phyloP scores from a whole-genome alignment of 495 filamentous ascomycete species.

The Neurospora sp. region DNA sequence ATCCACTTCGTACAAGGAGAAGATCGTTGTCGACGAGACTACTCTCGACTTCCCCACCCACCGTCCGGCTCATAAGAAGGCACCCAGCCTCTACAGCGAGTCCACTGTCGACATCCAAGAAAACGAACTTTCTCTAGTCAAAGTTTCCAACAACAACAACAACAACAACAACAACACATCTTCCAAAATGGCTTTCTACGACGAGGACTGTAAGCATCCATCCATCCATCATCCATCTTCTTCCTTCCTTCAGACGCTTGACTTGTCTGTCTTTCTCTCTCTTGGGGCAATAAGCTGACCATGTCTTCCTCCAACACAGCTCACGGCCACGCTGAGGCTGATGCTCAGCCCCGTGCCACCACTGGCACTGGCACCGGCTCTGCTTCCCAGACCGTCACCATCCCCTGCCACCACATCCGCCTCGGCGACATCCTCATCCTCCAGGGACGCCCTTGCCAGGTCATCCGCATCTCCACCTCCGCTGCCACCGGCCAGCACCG shows the following conservation, averaged over 20 bases:
- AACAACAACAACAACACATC: constrained; percentile 26
- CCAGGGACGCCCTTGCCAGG: constrained; percentile 98
- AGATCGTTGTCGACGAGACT: constrained; percentile 21
- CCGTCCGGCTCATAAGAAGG: constrained; percentile 23
- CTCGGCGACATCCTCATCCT: constrained; percentile 98
- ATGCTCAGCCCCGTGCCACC: constrained; percentile 25
- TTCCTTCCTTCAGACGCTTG: neutral
- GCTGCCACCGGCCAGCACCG: constrained; percentile 97
- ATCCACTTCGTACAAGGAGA: constrained; percentile 16
- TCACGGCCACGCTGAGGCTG: constrained; percentile 47
- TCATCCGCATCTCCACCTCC: constrained; percentile 98
- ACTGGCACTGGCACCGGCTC: constrained; percentile 13
- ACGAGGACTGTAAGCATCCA: constrained; percentile 60
- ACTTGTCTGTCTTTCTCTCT: neutral
- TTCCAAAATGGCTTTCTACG: constrained; percentile 95
- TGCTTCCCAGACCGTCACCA: constrained; percentile 74
- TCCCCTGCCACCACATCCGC: constrained; percentile 98
- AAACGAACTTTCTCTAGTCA: constrained; percentile 13
- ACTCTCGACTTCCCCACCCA: constrained; percentile 25
- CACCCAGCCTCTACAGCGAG: constrained; percentile 27
- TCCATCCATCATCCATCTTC: neutral
- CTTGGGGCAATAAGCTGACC: constrained; percentile 12
- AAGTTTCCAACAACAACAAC: constrained; percentile 16
- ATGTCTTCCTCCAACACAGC: constrained; percentile 40
- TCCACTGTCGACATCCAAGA: constrained; percentile 40